Evolutionary conservation across 2,329 filamentous ascomycete genomes (phyloP).

Genomic region (Talaromyces atroroseus): DNA sequence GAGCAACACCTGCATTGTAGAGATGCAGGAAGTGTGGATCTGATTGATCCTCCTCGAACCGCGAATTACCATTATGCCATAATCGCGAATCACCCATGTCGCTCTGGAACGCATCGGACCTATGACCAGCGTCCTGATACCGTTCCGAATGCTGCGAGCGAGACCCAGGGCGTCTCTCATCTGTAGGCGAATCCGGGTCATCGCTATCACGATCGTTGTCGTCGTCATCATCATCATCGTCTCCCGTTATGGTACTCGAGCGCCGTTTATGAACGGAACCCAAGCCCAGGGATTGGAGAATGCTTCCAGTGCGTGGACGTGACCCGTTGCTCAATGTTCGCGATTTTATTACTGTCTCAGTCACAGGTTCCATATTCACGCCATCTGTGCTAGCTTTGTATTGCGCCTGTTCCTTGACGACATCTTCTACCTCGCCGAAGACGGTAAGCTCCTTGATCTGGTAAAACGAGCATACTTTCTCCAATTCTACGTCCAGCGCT

Average conservation of each 20-base stretch:
- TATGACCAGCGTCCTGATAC: conserved; percentile 20
- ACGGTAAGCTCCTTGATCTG: conserved; percentile 84
- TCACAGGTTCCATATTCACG: conserved; percentile 39
- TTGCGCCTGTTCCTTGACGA: conserved; percentile 67
- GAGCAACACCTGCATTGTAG: conserved; percentile 68
- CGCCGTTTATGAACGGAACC: conserved; percentile 39
- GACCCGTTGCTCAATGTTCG: conserved; percentile 38
- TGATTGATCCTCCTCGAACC: conserved; percentile 68
- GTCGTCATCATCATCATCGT: conserved; percentile 47
- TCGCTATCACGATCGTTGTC: conserved; percentile 51
- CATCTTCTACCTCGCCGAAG: conserved; percentile 68
- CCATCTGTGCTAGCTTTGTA: conserved; percentile 57
- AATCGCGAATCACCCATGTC: conserved; percentile 33
- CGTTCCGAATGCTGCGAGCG: conserved; percentile 19
- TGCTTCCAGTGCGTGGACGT: conserved; percentile 42
- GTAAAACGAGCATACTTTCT: conserved; percentile 92
- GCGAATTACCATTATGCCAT: conserved; percentile 21
- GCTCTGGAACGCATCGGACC: conserved; percentile 25
- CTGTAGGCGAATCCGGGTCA: conserved; percentile 51
- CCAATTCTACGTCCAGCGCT: conserved; percentile 79
- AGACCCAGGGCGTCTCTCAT: conserved; percentile 26
- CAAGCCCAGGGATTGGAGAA: conserved; percentile 49
- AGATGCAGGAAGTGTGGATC: conserved; percentile 65
- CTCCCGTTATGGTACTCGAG: conserved; percentile 42
- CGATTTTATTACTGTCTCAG: conserved; percentile 38